Base-by-base conservation (phyloP, 108 stramenopile genomes). In the Skeletonema grethae region DNA sequence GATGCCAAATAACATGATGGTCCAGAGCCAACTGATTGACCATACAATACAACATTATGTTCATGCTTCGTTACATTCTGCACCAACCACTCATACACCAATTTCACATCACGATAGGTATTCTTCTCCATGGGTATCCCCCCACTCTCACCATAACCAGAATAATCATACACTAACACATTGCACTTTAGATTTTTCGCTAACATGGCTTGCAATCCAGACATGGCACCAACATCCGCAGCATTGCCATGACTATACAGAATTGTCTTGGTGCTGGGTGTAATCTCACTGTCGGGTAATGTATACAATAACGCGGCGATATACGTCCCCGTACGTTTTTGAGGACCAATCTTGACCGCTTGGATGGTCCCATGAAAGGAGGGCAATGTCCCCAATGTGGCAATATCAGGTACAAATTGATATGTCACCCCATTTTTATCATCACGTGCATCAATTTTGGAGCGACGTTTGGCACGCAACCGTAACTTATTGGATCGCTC, bases 231-330 rank as follows among this genome's bases (percentile, higher is more conserved):
- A 46, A 92, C 66, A 70, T 96, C 96, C 3, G 91, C 86, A 34
- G 96, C 96, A 85, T 96, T 96, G 9, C 96, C 96, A 70, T 96
- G 96, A 59, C 87, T 89, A 70, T 88, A 95, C 22, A 96, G 84
- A 18, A 95, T 87, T 0, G 90, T 92, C 62, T 87, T 91, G 12
- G 87, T 90, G 7, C 65, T 66, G 60, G 61, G 29, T 48, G 63
- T 82, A 50, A 65, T 63, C 35, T 61, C 73, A 12, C 32, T 25
- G 2, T 29, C 29, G 2, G 84, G 88, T 9, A 91, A 65, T 55
- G 77, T 63, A 58, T 92, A 94, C 9, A 94, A 63, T 38, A 92
- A 56, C 0, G 89, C 85, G 1, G 90, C 93, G 18, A 89, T 68
- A 65, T 89, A 81, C 1, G 36, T 72, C n/a, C 66, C 67, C 12